Evolutionary conservation across 1,139 yeast genomes (phyloP).

Genomic region (Blastobotrys petasosporus): DNA sequence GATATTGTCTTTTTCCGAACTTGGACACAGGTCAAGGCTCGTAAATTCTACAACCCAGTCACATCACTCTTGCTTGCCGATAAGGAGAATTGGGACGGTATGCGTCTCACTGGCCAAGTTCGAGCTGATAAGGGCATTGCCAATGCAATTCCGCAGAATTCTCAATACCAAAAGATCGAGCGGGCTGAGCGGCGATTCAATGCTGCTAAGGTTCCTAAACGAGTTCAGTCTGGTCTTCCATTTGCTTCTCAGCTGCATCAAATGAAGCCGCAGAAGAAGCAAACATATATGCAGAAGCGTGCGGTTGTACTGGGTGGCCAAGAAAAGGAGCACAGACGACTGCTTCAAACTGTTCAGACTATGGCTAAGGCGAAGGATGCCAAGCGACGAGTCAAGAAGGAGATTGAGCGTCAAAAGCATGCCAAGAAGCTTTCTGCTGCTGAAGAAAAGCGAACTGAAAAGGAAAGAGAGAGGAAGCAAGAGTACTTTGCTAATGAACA

Average conservation of each 20-base stretch:
- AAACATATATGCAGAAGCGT: slow-evolving; percentile 80
- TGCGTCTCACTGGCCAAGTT: slow-evolving; percentile 91
- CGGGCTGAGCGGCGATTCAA: slow-evolving; percentile 84
- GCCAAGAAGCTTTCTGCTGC: slow-evolving; percentile 67
- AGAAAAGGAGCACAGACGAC: slow-evolving; percentile 86
- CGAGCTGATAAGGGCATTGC: slow-evolving; percentile 67
- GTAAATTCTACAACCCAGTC: slow-evolving; percentile 92
- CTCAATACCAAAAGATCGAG: slow-evolving; percentile 76
- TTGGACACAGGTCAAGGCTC: slow-evolving; percentile 92
- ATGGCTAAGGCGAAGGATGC: slow-evolving; percentile 80
- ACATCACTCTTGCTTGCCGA: slow-evolving; percentile 73
- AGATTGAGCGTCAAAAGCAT: slow-evolving; percentile 68
- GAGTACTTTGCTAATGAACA: slow-evolving; percentile 75
- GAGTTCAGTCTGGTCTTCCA: slow-evolving; percentile 72
- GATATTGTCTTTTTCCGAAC: slow-evolving; percentile 88
- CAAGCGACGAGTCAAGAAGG: slow-evolving; percentile 69
- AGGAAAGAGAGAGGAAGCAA: slow-evolving; percentile 79
- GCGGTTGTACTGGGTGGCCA: slow-evolving; percentile 92
- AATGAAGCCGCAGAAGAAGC: slow-evolving; percentile 83
- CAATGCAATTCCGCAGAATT: slow-evolving; percentile 53
- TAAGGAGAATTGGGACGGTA: slow-evolving; percentile 90
- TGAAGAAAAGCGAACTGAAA: slow-evolving; percentile 65
- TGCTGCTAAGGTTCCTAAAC: slow-evolving; percentile 76
- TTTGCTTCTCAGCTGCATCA: slow-evolving; percentile 71
- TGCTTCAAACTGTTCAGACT: slow-evolving; percentile 82